A percentile compares a stretch with the other conserved stretches of the same genome.
These are phyloP conservation scores for Neopestalotiopsis clavispora DNA, from an alignment of 2,329 filamentous ascomycete genomes.

Conservation along the genomic window DNA sequence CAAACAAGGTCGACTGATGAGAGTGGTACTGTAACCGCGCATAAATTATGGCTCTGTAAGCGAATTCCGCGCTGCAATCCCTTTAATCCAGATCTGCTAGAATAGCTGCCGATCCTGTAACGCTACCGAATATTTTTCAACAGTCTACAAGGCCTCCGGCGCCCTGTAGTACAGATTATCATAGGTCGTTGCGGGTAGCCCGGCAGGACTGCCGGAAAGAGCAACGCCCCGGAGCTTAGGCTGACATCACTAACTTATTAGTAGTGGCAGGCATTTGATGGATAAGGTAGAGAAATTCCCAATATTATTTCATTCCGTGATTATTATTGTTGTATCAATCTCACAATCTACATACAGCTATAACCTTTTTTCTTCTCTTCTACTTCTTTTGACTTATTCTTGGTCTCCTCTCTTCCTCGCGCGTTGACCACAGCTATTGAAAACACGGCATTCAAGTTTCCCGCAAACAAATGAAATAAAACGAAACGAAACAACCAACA, in stretches of 20 bases:
- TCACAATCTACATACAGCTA: not conserved
- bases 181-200: not conserved
- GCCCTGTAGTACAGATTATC: not conserved
- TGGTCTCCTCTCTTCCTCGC: not conserved
- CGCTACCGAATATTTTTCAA: not conserved
- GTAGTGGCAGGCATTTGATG: not conserved
- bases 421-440: not conserved
- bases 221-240: not conserved
- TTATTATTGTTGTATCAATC: not conserved
- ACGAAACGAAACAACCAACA: not conserved
- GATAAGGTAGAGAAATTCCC: not conserved
- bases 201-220: slow-evolving; percentile 3
- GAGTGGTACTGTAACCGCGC: not conserved
- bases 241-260: slow-evolving; percentile 4
- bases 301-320: not conserved
- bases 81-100: not conserved
- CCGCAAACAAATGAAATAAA: not conserved
- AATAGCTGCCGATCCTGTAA: not conserved
- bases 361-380: not conserved
- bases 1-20: not conserved
- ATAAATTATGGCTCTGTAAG: not conserved
- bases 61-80: not conserved
- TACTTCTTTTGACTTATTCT: not conserved
- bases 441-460: not conserved
- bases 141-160: not conserved